Evolutionary conservation across 2,329 filamentous ascomycete species (phyloP).

Genomic region (Aphanoascus verrucosus): DNA sequence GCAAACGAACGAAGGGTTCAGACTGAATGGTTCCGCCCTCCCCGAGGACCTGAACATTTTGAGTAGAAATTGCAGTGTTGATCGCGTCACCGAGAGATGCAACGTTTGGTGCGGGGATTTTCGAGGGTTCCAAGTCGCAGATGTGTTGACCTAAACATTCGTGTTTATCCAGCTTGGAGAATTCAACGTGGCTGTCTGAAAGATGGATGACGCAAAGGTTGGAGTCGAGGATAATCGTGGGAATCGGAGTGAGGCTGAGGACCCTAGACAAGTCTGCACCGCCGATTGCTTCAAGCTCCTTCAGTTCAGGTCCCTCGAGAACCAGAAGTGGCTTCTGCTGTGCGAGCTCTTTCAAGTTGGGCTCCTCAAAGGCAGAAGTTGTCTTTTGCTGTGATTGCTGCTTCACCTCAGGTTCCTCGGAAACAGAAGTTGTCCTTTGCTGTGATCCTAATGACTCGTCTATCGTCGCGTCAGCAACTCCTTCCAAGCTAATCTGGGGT

Average conservation of each 20-base stretch:
- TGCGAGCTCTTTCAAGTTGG: no score
- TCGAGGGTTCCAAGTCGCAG: slow-evolving; percentile 29
- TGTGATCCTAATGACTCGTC: no score
- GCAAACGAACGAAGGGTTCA: slow-evolving; percentile 2
- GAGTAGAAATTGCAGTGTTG: slow-evolving; percentile 29
- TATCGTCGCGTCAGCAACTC: not conserved
- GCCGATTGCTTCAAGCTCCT: not conserved
- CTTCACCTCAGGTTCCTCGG: no score
- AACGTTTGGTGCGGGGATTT: slow-evolving; percentile 28
- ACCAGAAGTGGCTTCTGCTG: not conserved
- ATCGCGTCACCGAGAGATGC: slow-evolving; percentile 30
- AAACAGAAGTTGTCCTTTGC: no score
- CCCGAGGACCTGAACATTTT: slow-evolving; percentile 27
- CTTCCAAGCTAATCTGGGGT: not conserved
- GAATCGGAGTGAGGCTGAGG: slow-evolving; percentile 25
- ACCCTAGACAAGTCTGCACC: slow-evolving; percentile 18
- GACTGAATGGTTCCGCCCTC: slow-evolving; percentile 17
- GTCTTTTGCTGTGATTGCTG: no score
- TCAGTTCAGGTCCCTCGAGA: not conserved
- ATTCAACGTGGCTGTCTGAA: slow-evolving; percentile 35
- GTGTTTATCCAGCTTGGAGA: slow-evolving; percentile 27
- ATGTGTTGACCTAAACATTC: slow-evolving; percentile 30
- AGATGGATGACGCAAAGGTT: slow-evolving; percentile 31
- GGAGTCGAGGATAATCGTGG: slow-evolving; percentile 32
- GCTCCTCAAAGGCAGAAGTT: no score